Evolutionary conservation across 1,284 basidiomycete genomes (phyloP).

Genomic region (Puccinia triticina): DNA sequence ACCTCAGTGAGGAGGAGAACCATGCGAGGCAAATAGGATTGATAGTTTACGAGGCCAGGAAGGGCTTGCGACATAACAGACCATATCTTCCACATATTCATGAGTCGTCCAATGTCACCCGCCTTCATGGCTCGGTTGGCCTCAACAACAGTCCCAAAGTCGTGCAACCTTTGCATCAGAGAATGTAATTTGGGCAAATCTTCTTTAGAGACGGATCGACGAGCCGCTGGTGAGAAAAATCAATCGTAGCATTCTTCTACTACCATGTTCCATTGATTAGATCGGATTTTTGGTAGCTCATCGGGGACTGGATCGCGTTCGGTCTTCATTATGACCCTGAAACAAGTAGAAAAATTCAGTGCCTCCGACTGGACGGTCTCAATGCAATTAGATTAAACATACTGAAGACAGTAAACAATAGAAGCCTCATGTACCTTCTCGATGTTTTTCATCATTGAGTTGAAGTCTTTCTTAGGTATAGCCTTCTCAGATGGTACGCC

Average conservation of each 20-base stretch:
- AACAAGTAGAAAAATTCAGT: no score
- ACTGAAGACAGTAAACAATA: background rate
- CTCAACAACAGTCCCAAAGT: background rate
- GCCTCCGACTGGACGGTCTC: no score
- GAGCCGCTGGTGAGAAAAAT: background rate
- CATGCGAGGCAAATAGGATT: background rate
- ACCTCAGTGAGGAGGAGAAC: background rate
- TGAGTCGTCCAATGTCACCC: no score
- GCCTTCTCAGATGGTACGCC: background rate
- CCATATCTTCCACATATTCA: no score
- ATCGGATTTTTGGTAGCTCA: background rate
- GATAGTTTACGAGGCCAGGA: background rate
- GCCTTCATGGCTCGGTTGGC: background rate
- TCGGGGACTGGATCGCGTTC: background rate
- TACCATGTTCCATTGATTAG: background rate
- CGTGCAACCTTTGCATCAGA: background rate
- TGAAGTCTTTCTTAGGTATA: background rate
- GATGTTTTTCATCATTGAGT: background rate
- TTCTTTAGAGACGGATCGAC: background rate
- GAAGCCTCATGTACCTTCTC: background rate
- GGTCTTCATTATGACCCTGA: background rate
- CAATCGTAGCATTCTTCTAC: background rate
- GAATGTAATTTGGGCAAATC: background rate
- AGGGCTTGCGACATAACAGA: background rate
- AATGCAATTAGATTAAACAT: no score